phyloP scores from a whole-genome alignment of 2,329 filamentous ascomycete genomes.

The Rhytidhysteron rufulum region DNA sequence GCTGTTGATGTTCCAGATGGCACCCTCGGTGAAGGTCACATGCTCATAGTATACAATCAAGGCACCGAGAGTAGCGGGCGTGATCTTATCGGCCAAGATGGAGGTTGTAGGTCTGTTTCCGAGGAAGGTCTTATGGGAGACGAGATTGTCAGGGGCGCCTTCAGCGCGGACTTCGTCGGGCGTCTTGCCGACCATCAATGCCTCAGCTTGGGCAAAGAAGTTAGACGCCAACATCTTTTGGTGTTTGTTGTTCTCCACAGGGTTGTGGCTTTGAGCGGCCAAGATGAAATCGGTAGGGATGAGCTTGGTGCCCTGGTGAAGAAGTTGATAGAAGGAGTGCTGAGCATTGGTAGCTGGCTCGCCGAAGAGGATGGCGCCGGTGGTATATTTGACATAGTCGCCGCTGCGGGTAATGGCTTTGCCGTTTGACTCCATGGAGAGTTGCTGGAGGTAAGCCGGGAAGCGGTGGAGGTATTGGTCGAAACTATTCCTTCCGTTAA shows the following conservation, averaged over 20 bases:
- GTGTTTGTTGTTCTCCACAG: slow-evolving; percentile 85
- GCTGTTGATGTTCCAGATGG: slow-evolving; percentile 98
- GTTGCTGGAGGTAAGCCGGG: slow-evolving; percentile 96
- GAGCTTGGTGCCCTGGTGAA: slow-evolving; percentile 98
- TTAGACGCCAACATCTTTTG: slow-evolving; percentile 94
- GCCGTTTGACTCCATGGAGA: slow-evolving; percentile 99
- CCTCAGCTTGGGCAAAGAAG: slow-evolving; percentile 86
- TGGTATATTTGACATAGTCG: slow-evolving; percentile 93
- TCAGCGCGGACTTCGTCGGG: slow-evolving; percentile 75
- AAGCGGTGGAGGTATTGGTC: slow-evolving; percentile 99
- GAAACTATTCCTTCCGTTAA: slow-evolving; percentile 57
- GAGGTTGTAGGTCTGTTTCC: slow-evolving; percentile 96
- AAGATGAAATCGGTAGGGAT: slow-evolving; percentile 98
- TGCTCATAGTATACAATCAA: slow-evolving; percentile 99
- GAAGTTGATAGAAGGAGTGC: slow-evolving; percentile 99
- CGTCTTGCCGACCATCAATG: slow-evolving; percentile 87
- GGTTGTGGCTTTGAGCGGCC: slow-evolving; percentile 95
- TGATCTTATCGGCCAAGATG: slow-evolving; percentile 90
- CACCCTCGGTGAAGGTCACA: slow-evolving; percentile 94
- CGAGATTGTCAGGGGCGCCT: slow-evolving; percentile 67
- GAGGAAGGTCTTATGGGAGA: slow-evolving; percentile 98
- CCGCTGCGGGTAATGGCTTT: slow-evolving; percentile 91
- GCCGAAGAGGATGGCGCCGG: slow-evolving; percentile 91
- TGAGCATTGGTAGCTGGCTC: slow-evolving; percentile 99
- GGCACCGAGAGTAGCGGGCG: slow-evolving; percentile 86